A percentile compares a stretch with the other conserved stretches of the same genome.
phyloP scores from a whole-genome alignment of 768 basidiomycete species.

The Heimioporus sp. region DNA sequence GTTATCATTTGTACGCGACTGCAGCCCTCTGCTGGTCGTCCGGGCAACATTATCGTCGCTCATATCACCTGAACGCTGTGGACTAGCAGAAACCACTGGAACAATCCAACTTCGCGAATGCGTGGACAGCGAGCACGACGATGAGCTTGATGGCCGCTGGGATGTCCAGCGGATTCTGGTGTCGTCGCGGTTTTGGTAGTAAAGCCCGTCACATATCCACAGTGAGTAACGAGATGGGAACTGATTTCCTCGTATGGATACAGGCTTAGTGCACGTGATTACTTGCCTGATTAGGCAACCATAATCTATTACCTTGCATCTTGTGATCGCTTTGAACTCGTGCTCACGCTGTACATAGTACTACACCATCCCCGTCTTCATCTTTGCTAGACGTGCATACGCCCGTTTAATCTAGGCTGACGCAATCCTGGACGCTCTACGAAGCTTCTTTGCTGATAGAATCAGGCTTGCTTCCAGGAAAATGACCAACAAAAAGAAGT shows the following conservation, averaged over 20 bases:
- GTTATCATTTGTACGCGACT: conserved; percentile 13
- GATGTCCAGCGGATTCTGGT: background rate
- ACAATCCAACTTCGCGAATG: background rate
- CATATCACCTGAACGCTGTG: conserved; percentile 2
- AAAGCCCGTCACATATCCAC: no score
- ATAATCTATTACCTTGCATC: background rate
- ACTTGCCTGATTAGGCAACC: background rate
- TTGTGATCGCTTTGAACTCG: no score
- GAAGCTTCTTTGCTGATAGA: background rate
- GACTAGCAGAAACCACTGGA: conserved; percentile 12
- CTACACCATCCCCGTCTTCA: background rate
- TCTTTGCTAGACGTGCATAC: background rate
- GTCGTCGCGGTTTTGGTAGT: no score
- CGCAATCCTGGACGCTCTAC: conserved; percentile 10
- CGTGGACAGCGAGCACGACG: background rate
- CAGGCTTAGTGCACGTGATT: conserved; percentile 6
- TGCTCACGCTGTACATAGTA: no score
- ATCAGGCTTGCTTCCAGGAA: background rate
- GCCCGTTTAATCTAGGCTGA: background rate
- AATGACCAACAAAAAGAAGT: conserved; percentile 34
- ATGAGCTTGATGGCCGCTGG: conserved; percentile 1
- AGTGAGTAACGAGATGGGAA: conserved; percentile 5
- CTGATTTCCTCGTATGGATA: conserved; percentile 2
- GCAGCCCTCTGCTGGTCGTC: conserved; percentile 6
- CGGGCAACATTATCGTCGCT: conserved; percentile 11